Base-by-base conservation (phyloP, 2,329 filamentous ascomycete genomes). In the Cephalotrichum gorgonifer region DNA sequence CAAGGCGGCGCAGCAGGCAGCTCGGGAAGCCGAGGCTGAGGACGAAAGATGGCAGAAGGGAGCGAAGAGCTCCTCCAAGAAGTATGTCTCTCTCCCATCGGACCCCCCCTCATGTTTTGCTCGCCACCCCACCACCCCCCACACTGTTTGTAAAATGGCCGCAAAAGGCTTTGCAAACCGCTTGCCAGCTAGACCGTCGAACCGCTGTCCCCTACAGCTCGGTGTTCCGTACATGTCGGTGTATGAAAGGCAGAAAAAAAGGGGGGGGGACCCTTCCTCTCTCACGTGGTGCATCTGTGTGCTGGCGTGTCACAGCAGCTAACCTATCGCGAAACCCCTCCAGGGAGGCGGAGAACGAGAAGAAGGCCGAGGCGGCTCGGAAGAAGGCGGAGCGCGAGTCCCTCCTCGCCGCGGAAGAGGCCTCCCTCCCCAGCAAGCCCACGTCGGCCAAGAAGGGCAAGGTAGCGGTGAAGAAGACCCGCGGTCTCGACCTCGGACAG, bases 381-480 rank as follows among this genome's bases (percentile, higher is more conserved):
- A 95, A 95, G 70, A 97, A 95, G 70, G 91, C 90, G 47, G 93
- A 97, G 64, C 85, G 85, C 45, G 90, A 94, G 2, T 88, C 90
- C 11, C 71, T 90, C 23, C 70, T 89, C 33, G 83, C 81, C 50
- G 89, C 86, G 62, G 93, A 98, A 67, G 91, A 96, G 62, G 83
- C 78, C 54, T 74, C 57, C 57, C 63, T 78, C 50, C 69, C 77
- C 57, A 68, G 78, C 59, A n/a, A n/a, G n/a, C 72, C 81, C 56
- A 66, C 75, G 22, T 72, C 72, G 26, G 76, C 80, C 48, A 88
- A 88, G 68, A 83, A 84, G 56, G 68, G 76, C 51, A 86, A 87
- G 66, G 69, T 75, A 6, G 82, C 84, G 11, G 71, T 74, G 45
- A 86, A 86, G 67, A 86, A 85, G 63, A 76, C 77, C 44, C 76